These are phyloP conservation scores for Bruguiera gymnorhiza DNA, from an alignment of 345 rosid species.

Conservation along the genomic window DNA sequence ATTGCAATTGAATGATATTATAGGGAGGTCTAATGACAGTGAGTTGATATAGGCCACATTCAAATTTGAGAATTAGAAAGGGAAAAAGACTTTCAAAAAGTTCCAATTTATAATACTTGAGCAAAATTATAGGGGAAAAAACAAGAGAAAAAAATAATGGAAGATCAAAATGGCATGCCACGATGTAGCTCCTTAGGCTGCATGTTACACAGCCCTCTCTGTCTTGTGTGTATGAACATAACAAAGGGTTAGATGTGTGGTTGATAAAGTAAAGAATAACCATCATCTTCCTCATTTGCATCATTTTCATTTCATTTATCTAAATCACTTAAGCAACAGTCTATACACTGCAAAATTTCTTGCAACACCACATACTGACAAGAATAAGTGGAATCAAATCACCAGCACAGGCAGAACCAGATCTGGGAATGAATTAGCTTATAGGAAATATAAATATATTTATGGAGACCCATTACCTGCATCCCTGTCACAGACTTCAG, in stretches of 20 bases:
- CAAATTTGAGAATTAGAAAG: neutral
- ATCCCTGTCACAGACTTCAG: slow-evolving; percentile 95
- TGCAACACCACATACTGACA: neutral
- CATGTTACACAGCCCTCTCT: neutral
- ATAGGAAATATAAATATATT: neutral
- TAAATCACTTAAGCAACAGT: neutral
- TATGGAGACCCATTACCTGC: slow-evolving; percentile 56
- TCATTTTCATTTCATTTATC: neutral
- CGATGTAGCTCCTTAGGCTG: neutral
- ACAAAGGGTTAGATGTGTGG: neutral
- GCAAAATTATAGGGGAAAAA: neutral
- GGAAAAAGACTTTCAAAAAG: neutral
- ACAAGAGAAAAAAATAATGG: neutral
- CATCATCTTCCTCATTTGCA: neutral
- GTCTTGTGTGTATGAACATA: no score
- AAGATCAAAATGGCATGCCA: neutral
- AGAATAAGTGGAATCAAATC: neutral
- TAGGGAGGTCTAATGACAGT: neutral
- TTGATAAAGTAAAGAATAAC: neutral
- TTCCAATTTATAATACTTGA: neutral
- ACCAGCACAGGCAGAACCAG: neutral
- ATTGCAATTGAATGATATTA: neutral
- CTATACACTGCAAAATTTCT: neutral
- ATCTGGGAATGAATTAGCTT: neutral
- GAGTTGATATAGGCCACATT: neutral